These are phyloP conservation scores for Rhizophagus prolifer DNA, from an alignment of 192 early-diverging fungal species.

Conservation along the genomic window DNA sequence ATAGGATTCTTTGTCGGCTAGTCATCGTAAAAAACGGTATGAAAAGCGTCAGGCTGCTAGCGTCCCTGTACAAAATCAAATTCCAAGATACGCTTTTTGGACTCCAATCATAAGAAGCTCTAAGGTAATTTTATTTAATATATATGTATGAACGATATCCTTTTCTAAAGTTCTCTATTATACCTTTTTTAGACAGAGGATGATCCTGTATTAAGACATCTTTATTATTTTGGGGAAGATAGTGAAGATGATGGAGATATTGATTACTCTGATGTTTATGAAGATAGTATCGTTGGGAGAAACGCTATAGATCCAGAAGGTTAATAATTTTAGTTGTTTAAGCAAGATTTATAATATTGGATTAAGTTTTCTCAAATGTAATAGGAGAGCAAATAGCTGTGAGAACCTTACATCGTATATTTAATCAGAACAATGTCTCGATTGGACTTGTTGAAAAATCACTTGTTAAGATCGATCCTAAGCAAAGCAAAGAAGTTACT, in stretches of 20 bases:
- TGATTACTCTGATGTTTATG: conserved; percentile 27
- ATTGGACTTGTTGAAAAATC: background rate
- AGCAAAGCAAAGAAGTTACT: background rate
- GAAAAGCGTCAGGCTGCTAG: background rate
- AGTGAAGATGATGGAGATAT: conserved; percentile 19
- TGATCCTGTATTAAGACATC: conserved; percentile 29
- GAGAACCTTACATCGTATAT: background rate
- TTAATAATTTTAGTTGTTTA: background rate
- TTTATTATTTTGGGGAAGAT: conserved; percentile 32
- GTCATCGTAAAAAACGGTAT: conserved; percentile 5
- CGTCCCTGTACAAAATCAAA: background rate
- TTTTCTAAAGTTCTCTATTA: background rate
- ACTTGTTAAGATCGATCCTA: background rate
- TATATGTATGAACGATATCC: background rate
- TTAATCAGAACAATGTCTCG: conserved; percentile 5
- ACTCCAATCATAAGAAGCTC: conserved; percentile 18
- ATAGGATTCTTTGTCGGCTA: conserved; percentile 1
- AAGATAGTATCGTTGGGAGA: conserved; percentile 15
- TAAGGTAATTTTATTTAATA: conserved; percentile 12
- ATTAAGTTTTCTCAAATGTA: background rate
- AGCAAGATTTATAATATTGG: background rate
- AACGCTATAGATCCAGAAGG: conserved; percentile 19
- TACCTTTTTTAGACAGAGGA: conserved; percentile 19
- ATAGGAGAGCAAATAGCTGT: conserved; percentile 1
- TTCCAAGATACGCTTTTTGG: conserved; percentile 28